These are phyloP conservation scores for Coemansia umbellata DNA, from an alignment of 192 early-diverging fungal genomes.

Conservation along the genomic window DNA sequence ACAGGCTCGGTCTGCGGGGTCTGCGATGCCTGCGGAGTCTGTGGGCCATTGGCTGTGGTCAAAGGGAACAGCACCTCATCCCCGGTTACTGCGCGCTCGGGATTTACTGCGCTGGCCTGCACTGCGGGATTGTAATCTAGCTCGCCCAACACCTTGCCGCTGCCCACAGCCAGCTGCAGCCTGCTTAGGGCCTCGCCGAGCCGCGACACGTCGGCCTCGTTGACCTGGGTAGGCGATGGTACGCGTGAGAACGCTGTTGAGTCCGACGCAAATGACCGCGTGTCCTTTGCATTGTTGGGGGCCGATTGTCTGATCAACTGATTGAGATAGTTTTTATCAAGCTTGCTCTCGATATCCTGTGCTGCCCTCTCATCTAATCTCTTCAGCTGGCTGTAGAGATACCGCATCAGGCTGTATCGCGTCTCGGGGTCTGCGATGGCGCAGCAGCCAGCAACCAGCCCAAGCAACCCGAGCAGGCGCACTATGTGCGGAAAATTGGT, in stretches of 20 bases:
- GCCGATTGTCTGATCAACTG: neutral
- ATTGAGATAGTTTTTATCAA: neutral
- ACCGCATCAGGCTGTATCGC: slow-evolving; percentile 28
- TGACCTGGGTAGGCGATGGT: slow-evolving; percentile 20
- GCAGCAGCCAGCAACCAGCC: slow-evolving; percentile 36
- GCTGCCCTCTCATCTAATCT: slow-evolving; percentile 32
- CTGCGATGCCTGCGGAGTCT: slow-evolving; percentile 10
- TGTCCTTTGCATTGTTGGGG: slow-evolving; percentile 20
- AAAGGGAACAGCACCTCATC: slow-evolving; percentile 40
- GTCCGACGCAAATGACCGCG: slow-evolving; percentile 45
- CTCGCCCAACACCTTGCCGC: neutral
- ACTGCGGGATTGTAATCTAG: neutral
- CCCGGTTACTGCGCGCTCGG: slow-evolving; percentile 6
- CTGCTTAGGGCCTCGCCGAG: slow-evolving; percentile 41
- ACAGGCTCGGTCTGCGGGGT: neutral
- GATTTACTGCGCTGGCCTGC: neutral
- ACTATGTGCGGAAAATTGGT: slow-evolving; percentile 13
- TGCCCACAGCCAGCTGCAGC: slow-evolving; percentile 3
- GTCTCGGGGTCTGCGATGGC: slow-evolving; percentile 39
- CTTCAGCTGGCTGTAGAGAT: slow-evolving; percentile 31
- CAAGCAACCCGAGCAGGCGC: slow-evolving; percentile 26
- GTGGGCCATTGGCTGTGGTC: slow-evolving; percentile 9
- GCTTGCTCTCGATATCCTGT: slow-evolving; percentile 13
- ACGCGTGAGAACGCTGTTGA: slow-evolving; percentile 47
- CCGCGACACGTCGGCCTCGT: slow-evolving; percentile 28